Evolutionary conservation across 768 basidiomycete genomes (phyloP), one percentile per base, ranked within the genome.

Genomic region (Sarcodon aspratus): DNA sequence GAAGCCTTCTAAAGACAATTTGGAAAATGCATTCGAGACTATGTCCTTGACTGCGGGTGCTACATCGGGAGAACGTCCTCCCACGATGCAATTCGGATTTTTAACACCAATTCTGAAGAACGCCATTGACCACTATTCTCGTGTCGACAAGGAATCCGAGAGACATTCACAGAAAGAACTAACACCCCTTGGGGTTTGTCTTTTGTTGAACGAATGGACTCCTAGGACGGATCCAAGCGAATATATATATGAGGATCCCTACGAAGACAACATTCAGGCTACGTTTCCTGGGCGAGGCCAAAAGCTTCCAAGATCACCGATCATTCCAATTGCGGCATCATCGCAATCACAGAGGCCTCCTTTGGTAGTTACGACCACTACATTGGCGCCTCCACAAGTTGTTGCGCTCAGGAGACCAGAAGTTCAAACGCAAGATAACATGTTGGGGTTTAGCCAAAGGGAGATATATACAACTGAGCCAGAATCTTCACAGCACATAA

Each of bases 191-290:
- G 82, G 82, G 3, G 78, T 82, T 9, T 71, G 80, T 31, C 66
- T 80, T 17, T 68, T 90, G 36, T 61, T 90, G 48, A 71, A 74
- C 49, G 82, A 84, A 38, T 90, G 87, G 87, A 69, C 76, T 45
- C 51, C 76, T 18, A 78, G 81, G 10, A 53, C 64, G 2, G 67
- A 79, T 60, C 75, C 78, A 3, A 61, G 67, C 2, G 58, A 69
- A 6, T 82, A 77, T 53, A 55, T 58, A 3, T 84, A 78, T 56
- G 59, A 52, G 9, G 80, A 86, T 54, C 75, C 76, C 1, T 85
- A 83, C 57, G 68, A 66, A 42, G 55, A 48, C 48, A 43, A 35
- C 27, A 45, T 18, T 9, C 47, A 35, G 17, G 46, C 4, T 12
- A 38, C 32, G 40, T 40, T 40, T 18, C 40, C 18, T 31, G 42